Percentiles rank a stretch among this genome's conserved stretches.
Conservation (phyloP, 352 stramenopile genomes). For the Phytophthora pinifolia region DNA sequence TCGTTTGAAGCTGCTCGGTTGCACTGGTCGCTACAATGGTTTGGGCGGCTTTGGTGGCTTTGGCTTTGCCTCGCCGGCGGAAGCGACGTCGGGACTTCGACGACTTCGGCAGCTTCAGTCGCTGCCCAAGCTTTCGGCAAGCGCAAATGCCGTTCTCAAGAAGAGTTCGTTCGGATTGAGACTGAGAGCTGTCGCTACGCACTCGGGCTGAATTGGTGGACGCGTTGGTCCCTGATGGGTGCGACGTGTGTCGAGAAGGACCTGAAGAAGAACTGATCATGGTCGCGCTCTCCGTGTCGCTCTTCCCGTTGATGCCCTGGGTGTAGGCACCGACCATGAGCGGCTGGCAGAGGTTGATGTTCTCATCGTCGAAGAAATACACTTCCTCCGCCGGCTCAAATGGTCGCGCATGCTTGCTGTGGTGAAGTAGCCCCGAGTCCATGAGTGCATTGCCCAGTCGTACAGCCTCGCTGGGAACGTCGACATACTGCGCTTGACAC, state of each 20-base stretch:
- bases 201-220: slow-evolving; percentile 27
- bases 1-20: slow-evolving; percentile 39
- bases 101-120: slow-evolving; percentile 43
- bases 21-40: slow-evolving; percentile 15
- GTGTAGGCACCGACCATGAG: slow-evolving; percentile 33
- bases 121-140: slow-evolving; percentile 61
- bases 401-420: slow-evolving; percentile 47
- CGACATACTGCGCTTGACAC: slow-evolving; percentile 44
- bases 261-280: slow-evolving; percentile 21
- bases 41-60: slow-evolving; percentile 23
- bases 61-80: slow-evolving; percentile 37
- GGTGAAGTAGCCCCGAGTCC: slow-evolving; percentile 57
- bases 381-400: slow-evolving; percentile 42
- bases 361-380: slow-evolving; percentile 54
- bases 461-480: slow-evolving; percentile 40
- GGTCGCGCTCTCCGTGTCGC: slow-evolving; percentile 22
- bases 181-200: slow-evolving; percentile 28
- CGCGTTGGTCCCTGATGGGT: slow-evolving; percentile 42
- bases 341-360: slow-evolving; percentile 53
- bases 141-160: slow-evolving; percentile 47
- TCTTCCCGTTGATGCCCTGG: slow-evolving; percentile 9
- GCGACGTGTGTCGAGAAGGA: slow-evolving; percentile 26
- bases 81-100: slow-evolving; percentile 35
- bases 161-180: slow-evolving; percentile 44
- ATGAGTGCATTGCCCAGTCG: slow-evolving; percentile 69